Base-by-base conservation (phyloP, 805 yeast species). In the Pachysolen tannophilus region DNA sequence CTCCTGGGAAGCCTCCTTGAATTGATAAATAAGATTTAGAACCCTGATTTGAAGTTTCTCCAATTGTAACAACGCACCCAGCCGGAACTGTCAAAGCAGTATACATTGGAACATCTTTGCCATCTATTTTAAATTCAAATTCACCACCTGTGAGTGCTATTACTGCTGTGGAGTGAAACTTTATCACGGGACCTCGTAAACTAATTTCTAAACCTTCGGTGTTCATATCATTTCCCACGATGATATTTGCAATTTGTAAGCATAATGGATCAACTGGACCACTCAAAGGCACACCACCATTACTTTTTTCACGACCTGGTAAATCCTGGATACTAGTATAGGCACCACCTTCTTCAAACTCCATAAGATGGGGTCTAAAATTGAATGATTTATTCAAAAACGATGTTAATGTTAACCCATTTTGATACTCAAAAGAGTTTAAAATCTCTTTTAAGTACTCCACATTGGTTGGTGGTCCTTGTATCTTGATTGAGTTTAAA, bases 241-340 rank as follows among this genome's bases (percentile, higher is more conserved):
- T 41, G 14, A 50, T 38, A 30, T 53, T 53, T 6, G 56, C 56
- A 10, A 48, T 25, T 28, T 48, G 50, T 9, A 53, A 39, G 10
- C 51, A 42, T n/a, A 53, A 24, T 9, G 42, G 40, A 37, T 53
- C 58, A 20, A 44, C 43, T 4, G 58, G 58, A 15, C 58, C 58
- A 30, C 45, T 28, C 20, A 38, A 30, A 13, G 57, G 57, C 26
- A 53, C 46, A 33, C 58, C 58, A 28, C 50, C 52, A 28, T 45
- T 47, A 15, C 28, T n/a, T n/a, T 28, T 33, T 17, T 37, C 37
- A 31, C 52, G 43, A 15, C 61, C 63, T 1, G 61, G 62, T 43
- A 57, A 63, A 47, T 69, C 76, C 47, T 69, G 76, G 24, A 69
- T 67, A 1, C 75, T 67, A 24, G 76, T 69, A 51, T 69, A 69